Conservation (phyloP, 305 asterid species). For the Withania somnifera region DNA sequence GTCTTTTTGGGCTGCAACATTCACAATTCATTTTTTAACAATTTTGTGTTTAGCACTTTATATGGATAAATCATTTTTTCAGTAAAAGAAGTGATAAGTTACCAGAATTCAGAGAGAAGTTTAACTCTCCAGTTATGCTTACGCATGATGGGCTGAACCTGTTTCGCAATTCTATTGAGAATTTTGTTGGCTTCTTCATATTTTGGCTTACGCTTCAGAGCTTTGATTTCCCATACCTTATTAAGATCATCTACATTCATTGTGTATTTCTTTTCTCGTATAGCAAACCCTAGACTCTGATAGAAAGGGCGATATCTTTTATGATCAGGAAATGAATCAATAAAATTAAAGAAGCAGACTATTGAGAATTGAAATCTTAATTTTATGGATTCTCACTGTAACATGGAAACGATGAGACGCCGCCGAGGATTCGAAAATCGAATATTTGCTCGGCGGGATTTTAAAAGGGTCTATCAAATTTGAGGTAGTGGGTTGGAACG, state of each 20-base stretch:
- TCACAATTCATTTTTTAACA: background rate
- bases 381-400: background rate
- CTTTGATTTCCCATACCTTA: slow-evolving; percentile 77
- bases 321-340: background rate
- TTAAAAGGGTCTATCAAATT: background rate
- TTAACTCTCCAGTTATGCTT: slow-evolving; percentile 92
- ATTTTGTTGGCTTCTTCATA: slow-evolving; percentile 62
- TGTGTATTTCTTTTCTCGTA: background rate
- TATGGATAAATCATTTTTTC: background rate
- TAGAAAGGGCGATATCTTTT: background rate
- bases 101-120: slow-evolving; percentile 84
- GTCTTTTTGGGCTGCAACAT: slow-evolving; percentile 55
- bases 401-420: background rate
- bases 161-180: slow-evolving; percentile 63
- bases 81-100: background rate
- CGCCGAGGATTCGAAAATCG: background rate
- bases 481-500: background rate
- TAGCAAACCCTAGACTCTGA: slow-evolving; percentile 22
- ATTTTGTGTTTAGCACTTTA: background rate
- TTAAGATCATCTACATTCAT: slow-evolving; percentile 64
- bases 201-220: slow-evolving; percentile 65
- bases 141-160: slow-evolving; percentile 91
- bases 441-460: background rate
- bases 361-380: background rate
- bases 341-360: background rate